These are phyloP conservation scores for Lentinus brumalis DNA, from an alignment of 768 basidiomycete species.

Conservation along the genomic window DNA sequence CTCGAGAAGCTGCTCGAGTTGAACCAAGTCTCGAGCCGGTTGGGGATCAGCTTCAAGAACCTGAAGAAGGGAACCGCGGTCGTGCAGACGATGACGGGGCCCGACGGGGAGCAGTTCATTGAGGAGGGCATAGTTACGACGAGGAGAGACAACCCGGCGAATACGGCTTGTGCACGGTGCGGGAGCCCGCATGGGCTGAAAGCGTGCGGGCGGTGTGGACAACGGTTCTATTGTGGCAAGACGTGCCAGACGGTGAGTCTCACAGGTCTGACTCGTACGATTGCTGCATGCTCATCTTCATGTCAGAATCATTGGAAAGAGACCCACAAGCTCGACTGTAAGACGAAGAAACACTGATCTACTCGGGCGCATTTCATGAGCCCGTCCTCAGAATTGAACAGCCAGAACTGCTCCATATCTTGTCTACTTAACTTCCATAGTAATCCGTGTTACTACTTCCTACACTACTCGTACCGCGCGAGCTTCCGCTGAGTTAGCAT, in stretches of 20 bases:
- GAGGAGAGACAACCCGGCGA: constrained; percentile 5
- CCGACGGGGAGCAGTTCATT: not conserved
- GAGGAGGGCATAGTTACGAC: constrained; percentile 4
- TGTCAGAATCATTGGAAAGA: constrained; percentile 5
- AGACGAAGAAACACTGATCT: not conserved
- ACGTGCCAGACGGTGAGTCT: constrained; percentile 6
- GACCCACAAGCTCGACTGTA: constrained; percentile 10
- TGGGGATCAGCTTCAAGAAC: not conserved
- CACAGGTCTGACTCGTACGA: not conserved
- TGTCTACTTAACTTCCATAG: no score
- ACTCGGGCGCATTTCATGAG: no score
- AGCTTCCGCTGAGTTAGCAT: no score
- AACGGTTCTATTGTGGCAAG: constrained; percentile 10
- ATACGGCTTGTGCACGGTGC: constrained; percentile 11
- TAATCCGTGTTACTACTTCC: no score
- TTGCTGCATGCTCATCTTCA: not conserved
- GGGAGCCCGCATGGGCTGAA: constrained; percentile 10
- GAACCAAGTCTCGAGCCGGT: not conserved
- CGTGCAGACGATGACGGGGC: not conserved
- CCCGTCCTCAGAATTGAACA: no score
- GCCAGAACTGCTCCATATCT: no score
- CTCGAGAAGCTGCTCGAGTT: not conserved
- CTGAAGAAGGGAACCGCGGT: constrained; percentile 6
- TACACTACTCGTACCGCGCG: no score
- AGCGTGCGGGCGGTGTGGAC: constrained; percentile 8